Percentiles rank a stretch among this genome's conserved stretches.
Conservation (phyloP, 2,329 filamentous ascomycete species). For the Colletotrichum sojae region DNA sequence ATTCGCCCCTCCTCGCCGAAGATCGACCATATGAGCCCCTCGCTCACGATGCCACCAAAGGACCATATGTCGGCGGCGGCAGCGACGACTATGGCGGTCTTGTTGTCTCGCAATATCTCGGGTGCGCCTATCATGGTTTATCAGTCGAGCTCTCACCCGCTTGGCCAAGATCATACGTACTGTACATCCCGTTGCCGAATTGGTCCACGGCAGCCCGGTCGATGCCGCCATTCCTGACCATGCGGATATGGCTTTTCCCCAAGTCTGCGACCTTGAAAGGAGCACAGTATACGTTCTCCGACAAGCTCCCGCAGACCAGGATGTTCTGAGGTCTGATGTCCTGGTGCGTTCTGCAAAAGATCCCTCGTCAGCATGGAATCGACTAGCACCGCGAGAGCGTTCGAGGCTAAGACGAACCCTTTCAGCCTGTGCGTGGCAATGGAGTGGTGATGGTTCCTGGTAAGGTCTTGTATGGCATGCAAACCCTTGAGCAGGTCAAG, state of each 20-base stretch:
- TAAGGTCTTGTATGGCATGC: not conserved
- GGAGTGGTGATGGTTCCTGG: not conserved
- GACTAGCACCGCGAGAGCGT: not conserved
- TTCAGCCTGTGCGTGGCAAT: too few species aligned
- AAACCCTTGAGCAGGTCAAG: not conserved
- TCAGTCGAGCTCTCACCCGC: too few species aligned
- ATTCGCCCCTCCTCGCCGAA: too few species aligned
- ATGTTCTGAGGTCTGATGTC: conserved; percentile 24
- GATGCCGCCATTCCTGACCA: not conserved
- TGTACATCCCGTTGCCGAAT: conserved; percentile 18
- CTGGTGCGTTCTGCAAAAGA: conserved; percentile 1
- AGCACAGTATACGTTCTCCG: not conserved
- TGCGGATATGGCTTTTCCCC: not conserved
- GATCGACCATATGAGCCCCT: too few species aligned
- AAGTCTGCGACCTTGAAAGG: conserved; percentile 23
- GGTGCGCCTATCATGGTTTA: too few species aligned
- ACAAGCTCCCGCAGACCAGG: not conserved
- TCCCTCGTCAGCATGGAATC: not conserved
- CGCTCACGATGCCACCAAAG: too few species aligned
- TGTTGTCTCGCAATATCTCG: too few species aligned
- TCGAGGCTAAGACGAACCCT: not conserved
- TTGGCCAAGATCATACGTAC: too few species aligned
- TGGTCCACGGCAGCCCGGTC: not conserved
- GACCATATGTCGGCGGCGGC: too few species aligned
- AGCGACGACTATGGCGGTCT: too few species aligned